Evolutionary conservation across 2,329 filamentous ascomycete species (phyloP), one percentile per base, ranked within the genome.

Genomic region (Monosporascus ibericus): DNA sequence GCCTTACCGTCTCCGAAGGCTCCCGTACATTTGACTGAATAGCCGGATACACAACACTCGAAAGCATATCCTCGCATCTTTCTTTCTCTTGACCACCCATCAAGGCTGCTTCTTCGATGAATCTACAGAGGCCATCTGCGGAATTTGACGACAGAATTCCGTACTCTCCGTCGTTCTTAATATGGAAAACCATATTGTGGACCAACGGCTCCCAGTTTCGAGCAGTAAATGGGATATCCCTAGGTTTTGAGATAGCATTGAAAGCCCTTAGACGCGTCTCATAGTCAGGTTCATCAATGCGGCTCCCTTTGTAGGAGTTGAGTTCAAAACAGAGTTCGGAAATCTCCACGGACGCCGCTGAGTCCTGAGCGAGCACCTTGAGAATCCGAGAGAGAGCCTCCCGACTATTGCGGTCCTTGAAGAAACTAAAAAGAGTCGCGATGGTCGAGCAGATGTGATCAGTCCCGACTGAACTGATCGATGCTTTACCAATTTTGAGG

Each of bases 181-280:
- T 86, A 65, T 87, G 94, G 70, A 86, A 97, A 2, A 96, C 77
- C 74, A 95, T 81, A 65, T 97, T 99, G 71, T 92, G 88, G 11
- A 97, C 72, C 20, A 99, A 71, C 6, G 94, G 92, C 49, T 86
- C 80, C 92, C 94, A 99, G 68, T 96, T 88, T 53, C 80, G 80
- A 1, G 84, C 72, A 0, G 81, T 85, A 55, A 92, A 82, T 0
- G 75, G 70, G 1, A 66, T 66, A 38, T 82, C 82, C n/a, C 80
- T 73, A 3, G 81, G 72, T 40, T 81, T 79, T 37, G 86, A 88
- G 56, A 97, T 85, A 7, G 72, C 68, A 53, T 79, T 85, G 71
- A 94, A 97, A 3, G 90, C 91, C 47, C 78, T 73, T 6, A 95
- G 78, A 17, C 94, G 86, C 52, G 81, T 83, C 59, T 95, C 88